A percentile compares a stretch with the other conserved stretches of the same genome.
phyloP scores from a whole-genome alignment of 805 yeast genomes.

The Saccharomycopsis javanensis region DNA sequence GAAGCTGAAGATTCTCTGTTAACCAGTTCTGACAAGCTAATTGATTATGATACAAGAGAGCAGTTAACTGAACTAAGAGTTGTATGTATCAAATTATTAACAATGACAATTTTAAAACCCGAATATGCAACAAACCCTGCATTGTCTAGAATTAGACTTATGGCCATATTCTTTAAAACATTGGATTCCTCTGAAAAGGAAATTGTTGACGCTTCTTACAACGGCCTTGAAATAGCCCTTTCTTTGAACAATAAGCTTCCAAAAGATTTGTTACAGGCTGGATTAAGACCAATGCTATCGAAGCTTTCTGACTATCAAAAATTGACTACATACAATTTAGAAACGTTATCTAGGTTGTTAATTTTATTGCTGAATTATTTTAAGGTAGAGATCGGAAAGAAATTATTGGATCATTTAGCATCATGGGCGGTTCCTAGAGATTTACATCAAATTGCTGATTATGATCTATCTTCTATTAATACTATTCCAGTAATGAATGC shows the following conservation, averaged over 20 bases:
- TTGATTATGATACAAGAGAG: slow-evolving; percentile 81
- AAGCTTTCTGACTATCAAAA: slow-evolving; percentile 90
- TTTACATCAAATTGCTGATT: slow-evolving; percentile 65
- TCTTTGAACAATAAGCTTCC: slow-evolving; percentile 85
- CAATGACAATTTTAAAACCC: slow-evolving; percentile 76
- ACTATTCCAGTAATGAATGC: slow-evolving; percentile 84
- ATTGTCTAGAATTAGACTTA: slow-evolving; percentile 64
- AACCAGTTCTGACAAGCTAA: slow-evolving; percentile 74
- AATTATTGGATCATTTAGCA: slow-evolving; percentile 82
- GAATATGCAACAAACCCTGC: slow-evolving; percentile 73
- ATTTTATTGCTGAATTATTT: slow-evolving; percentile 86
- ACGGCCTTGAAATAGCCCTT: slow-evolving; percentile 73
- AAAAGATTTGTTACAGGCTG: slow-evolving; percentile 88
- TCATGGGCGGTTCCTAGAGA: slow-evolving; percentile 91
- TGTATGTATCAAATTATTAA: slow-evolving; percentile 75
- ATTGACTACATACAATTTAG: slow-evolving; percentile 78
- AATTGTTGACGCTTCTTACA: slow-evolving; percentile 88
- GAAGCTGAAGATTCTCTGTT: slow-evolving; percentile 97
- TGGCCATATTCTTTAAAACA: slow-evolving; percentile 92
- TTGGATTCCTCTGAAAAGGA: slow-evolving; percentile 75
- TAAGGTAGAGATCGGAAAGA: slow-evolving; percentile 93
- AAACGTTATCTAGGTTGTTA: slow-evolving; percentile 78
- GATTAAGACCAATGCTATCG: slow-evolving; percentile 91
- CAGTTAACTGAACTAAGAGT: slow-evolving; percentile 82
- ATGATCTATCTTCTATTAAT: slow-evolving; percentile 69